A percentile compares a stretch with the other conserved stretches of the same genome.
Evolutionary conservation across 2,329 filamentous ascomycete species (phyloP).

Genomic region (Aspergillus pseudoterreus): DNA sequence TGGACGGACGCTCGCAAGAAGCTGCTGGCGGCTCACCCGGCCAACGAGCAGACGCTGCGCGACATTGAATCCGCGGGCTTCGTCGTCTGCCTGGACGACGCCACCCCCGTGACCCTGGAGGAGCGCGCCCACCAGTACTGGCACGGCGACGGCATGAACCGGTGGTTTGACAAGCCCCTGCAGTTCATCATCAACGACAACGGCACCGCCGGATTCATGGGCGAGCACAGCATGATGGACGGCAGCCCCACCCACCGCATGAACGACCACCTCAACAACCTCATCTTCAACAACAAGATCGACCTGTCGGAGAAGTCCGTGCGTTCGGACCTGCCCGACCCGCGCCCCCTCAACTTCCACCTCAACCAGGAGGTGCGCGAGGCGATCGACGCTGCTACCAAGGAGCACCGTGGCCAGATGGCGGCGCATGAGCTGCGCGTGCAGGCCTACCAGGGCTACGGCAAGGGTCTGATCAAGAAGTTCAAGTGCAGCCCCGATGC

Average conservation of each 20-base stretch:
- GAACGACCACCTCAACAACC: conserved; percentile 88
- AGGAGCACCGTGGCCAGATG: conserved; percentile 79
- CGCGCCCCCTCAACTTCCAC: conserved; percentile 71
- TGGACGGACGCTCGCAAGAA: conserved; percentile 81
- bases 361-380: conserved; percentile 68
- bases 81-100: conserved; percentile 88
- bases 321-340: conserved; percentile 81
- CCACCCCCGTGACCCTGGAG: conserved; percentile 84
- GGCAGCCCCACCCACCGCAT: conserved; percentile 94
- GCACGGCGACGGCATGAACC: conserved; percentile 93
- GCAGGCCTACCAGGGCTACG: conserved; percentile 94
- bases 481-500: conserved; percentile 98
- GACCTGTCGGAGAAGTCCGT: conserved; percentile 76
- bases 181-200: conserved; percentile 99
- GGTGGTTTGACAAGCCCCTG: conserved; percentile 97
- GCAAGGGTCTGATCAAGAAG: conserved; percentile 98
- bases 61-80: conserved; percentile 87
- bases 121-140: conserved; percentile 96
- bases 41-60: conserved; percentile 74
- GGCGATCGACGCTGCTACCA: conserved; percentile 73
- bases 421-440: conserved; percentile 85
- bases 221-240: conserved; percentile 99
- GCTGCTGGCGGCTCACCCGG: conserved; percentile 70
- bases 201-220: conserved; percentile 94
- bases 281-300: conserved; percentile 91